Percentiles rank a stretch among this genome's conserved stretches.
Evolutionary conservation across 805 yeast species (phyloP).

Genomic region (Saccharomycopsis sp.): DNA sequence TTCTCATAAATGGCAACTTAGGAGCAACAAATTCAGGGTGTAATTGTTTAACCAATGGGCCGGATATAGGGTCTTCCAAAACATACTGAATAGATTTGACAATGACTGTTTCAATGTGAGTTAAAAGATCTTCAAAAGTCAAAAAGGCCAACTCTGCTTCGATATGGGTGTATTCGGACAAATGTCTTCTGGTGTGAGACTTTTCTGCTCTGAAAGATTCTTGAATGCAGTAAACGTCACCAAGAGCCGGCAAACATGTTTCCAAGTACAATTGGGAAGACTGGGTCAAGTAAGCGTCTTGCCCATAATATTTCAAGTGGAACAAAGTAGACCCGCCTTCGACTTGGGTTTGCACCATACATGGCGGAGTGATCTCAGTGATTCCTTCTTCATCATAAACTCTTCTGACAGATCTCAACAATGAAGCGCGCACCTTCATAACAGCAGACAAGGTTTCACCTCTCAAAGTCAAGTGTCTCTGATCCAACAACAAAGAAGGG

Average conservation of each 20-base stretch:
- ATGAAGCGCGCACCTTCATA: slow-evolving; percentile 86
- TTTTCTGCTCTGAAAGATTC: slow-evolving; percentile 99
- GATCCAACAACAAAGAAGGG: slow-evolving; percentile 85
- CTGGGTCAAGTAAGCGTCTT: slow-evolving; percentile 93
- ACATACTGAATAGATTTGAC: slow-evolving; percentile 63
- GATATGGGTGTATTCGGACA: slow-evolving; percentile 93
- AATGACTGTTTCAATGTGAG: slow-evolving; percentile 76
- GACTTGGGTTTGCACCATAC: slow-evolving; percentile 99
- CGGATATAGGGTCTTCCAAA: slow-evolving; percentile 84
- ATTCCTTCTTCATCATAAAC: slow-evolving; percentile 67
- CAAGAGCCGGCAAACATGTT: slow-evolving; percentile 91
- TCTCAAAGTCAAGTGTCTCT: slow-evolving; percentile 91
- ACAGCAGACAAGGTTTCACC: slow-evolving; percentile 92
- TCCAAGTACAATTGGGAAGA: slow-evolving; percentile 95
- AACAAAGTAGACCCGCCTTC: slow-evolving; percentile 98
- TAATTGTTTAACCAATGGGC: slow-evolving; percentile 80
- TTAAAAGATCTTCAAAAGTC: slow-evolving; percentile 74
- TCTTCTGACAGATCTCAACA: slow-evolving; percentile 65
- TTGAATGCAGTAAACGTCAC: slow-evolving; percentile 95
- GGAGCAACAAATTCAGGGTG: slow-evolving; percentile 90
- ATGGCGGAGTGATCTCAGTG: slow-evolving; percentile 95
- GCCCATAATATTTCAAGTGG: slow-evolving; percentile 89
- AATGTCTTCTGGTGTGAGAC: slow-evolving; percentile 97
- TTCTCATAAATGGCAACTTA: slow-evolving; percentile 75
- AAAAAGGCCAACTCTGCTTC: slow-evolving; percentile 91